These are phyloP conservation scores for Viola odorata DNA, from an alignment of 345 rosid genomes.

Conservation along the genomic window DNA sequence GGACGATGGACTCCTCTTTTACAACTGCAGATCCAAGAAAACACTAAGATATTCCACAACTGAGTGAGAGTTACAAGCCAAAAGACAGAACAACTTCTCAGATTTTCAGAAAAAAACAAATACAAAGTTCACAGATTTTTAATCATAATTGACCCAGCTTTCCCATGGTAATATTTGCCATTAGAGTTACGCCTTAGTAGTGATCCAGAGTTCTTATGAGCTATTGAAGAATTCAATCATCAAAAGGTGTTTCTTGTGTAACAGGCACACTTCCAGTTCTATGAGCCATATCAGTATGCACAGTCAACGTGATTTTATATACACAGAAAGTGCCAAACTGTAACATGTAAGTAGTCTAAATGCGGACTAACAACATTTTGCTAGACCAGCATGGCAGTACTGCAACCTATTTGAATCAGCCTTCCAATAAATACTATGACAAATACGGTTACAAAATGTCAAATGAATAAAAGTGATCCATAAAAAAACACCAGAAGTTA, in stretches of 20 bases:
- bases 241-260: neutral
- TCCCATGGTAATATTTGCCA: neutral
- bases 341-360: too few relatives aligned
- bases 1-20: conserved; percentile 68
- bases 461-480: too few relatives aligned
- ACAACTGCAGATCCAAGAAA: conserved; percentile 39
- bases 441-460: too few relatives aligned
- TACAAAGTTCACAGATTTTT: neutral
- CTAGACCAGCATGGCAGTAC: too few relatives aligned
- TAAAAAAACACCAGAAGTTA: too few relatives aligned
- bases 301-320: too few relatives aligned
- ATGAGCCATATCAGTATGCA: neutral
- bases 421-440: too few relatives aligned
- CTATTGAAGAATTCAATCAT: neutral
- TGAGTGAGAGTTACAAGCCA: neutral
- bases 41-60: neutral
- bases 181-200: neutral
- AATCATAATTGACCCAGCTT: neutral
- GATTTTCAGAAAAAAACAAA: neutral
- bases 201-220: neutral
- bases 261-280: neutral
- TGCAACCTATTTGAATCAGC: too few relatives aligned
- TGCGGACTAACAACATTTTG: too few relatives aligned
- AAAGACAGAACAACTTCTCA: neutral
- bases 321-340: too few relatives aligned